Percentiles rank a stretch among this genome's conserved stretches.
phyloP scores from a whole-genome alignment of 495 filamentous ascomycete species.

The Trichocladium antarcticum region DNA sequence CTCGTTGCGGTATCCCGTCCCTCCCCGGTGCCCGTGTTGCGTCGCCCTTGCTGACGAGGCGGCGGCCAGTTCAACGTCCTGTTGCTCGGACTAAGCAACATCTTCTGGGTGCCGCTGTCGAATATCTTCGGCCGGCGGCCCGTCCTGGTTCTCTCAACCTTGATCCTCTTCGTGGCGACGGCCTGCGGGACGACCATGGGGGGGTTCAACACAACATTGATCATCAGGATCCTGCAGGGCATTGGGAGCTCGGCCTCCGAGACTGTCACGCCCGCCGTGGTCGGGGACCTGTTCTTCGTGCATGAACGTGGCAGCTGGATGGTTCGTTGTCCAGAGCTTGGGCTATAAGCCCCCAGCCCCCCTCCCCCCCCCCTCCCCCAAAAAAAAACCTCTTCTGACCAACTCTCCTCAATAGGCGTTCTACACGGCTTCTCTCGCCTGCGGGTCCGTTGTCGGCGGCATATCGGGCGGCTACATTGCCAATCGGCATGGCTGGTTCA shows the following conservation, averaged over 20 bases:
- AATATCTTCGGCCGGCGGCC: conserved; percentile 46
- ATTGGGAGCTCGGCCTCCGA: conserved; percentile 46
- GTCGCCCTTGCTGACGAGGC: not conserved
- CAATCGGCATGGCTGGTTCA: conserved; percentile 31
- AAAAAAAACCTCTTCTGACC: not conserved
- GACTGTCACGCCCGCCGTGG: conserved; percentile 44
- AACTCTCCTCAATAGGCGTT: conserved; percentile 28
- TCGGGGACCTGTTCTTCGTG: conserved; percentile 44
- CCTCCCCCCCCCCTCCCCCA: not conserved
- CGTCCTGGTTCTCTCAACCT: conserved; percentile 39
- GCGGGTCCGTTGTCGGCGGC: conserved; percentile 39
- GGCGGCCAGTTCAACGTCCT: conserved; percentile 21
- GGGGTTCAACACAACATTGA: conserved; percentile 33
- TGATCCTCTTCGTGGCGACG: conserved; percentile 37
- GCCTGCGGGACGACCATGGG: conserved; percentile 36
- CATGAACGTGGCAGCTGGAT: conserved; percentile 41
- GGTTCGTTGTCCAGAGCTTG: conserved; percentile 15
- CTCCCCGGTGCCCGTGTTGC: no score
- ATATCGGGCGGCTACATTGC: conserved; percentile 42
- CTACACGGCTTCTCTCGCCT: conserved; percentile 41
- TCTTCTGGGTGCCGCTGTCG: conserved; percentile 47
- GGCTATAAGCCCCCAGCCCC: no score
- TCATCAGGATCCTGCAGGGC: conserved; percentile 40
- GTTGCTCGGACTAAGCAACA: conserved; percentile 20
- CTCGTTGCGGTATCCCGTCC: conserved; percentile 16